These are phyloP conservation scores for Colletotrichum cordylinicola DNA, from an alignment of 2,329 filamentous ascomycete species.

Conservation along the genomic window DNA sequence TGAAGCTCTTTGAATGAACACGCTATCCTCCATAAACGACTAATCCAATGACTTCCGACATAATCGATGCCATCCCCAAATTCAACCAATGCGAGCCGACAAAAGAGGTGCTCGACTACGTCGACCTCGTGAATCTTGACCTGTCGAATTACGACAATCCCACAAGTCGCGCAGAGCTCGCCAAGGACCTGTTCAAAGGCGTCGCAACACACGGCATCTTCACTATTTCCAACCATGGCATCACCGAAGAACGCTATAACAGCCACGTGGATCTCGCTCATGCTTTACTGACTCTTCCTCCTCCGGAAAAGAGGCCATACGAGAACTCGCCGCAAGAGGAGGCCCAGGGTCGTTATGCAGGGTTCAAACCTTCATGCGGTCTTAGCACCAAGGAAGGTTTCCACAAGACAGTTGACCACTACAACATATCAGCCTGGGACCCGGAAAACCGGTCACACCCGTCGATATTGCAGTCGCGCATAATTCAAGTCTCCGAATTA, in stretches of 20 bases:
- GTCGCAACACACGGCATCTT: neutral
- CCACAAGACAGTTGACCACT: slow-evolving; percentile 3
- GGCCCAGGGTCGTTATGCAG: slow-evolving; percentile 31
- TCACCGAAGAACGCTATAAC: neutral
- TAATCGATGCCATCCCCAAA: neutral
- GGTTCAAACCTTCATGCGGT: slow-evolving; percentile 31
- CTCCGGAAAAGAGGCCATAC: neutral
- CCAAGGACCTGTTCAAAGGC: neutral
- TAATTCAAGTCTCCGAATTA: neutral
- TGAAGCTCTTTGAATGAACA: neutral
- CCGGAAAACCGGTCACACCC: slow-evolving; percentile 25
- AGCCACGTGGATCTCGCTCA: neutral
- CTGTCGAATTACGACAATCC: neutral
- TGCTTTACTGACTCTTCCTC: neutral
- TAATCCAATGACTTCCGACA: neutral
- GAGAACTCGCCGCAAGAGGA: neutral
- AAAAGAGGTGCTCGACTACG: neutral
- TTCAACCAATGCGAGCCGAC: neutral
- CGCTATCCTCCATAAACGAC: too few species aligned
- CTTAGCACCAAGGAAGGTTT: slow-evolving; percentile 22
- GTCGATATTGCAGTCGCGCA: neutral
- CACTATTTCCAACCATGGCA: neutral
- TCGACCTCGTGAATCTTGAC: neutral
- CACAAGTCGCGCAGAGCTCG: neutral
- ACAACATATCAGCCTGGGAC: slow-evolving; percentile 22